These are phyloP conservation scores for Boechera retrofracta DNA, from an alignment of 345 rosid genomes.

Conservation along the genomic window DNA sequence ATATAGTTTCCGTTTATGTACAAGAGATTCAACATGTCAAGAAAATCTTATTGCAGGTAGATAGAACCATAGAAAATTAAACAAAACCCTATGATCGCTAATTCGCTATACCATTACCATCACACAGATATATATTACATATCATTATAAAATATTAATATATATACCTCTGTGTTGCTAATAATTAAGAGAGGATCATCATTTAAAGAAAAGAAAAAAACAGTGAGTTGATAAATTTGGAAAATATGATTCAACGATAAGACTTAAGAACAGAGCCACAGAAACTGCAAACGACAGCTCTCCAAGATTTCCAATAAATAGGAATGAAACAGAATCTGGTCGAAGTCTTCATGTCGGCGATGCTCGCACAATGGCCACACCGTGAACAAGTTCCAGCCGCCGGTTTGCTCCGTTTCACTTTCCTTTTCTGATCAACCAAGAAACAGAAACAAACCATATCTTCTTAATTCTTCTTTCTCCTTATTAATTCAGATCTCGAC, in stretches of 20 bases:
- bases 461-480: neutral
- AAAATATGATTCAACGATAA: conserved; percentile 49
- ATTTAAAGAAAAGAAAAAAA: neutral
- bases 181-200: neutral
- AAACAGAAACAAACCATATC: conserved; percentile 77
- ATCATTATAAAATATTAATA: neutral
- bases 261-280: conserved; percentile 78
- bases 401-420: conserved; percentile 61
- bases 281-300: conserved; percentile 69
- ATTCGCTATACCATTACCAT: neutral
- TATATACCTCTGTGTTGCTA: conserved; percentile 1
- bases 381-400: conserved; percentile 72
- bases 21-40: conserved; percentile 20
- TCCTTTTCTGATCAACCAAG: conserved; percentile 70
- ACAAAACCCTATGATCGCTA: conserved; percentile 11
- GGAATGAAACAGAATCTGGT: conserved; percentile 74
- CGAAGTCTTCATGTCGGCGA: conserved; percentile 70
- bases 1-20: conserved; percentile 13
- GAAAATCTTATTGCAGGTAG: conserved; percentile 14
- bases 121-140: neutral
- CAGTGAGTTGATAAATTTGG: neutral
- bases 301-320: conserved; percentile 68
- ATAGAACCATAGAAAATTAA: neutral
- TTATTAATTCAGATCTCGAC: neutral
- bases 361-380: conserved; percentile 66